These are phyloP conservation scores for Dothistroma septosporum DNA, from an alignment of 2,329 filamentous ascomycete genomes.

Conservation along the genomic window DNA sequence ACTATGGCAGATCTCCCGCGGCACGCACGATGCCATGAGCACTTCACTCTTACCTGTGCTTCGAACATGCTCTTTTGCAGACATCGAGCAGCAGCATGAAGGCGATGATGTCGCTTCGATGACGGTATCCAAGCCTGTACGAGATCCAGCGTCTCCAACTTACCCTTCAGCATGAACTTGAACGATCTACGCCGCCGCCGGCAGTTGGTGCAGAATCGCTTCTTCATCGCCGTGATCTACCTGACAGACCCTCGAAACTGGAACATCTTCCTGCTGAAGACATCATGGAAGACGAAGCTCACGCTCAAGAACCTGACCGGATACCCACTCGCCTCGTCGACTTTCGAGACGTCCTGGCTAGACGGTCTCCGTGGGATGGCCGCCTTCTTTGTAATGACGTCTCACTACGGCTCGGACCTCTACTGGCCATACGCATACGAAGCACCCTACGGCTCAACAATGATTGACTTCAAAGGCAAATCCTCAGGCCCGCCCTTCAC, in stretches of 20 bases:
- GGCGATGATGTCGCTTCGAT: too few species aligned
- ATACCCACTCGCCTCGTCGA: neutral
- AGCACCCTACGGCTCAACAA: conserved; percentile 8
- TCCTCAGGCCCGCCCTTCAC: neutral
- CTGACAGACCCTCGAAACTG: neutral
- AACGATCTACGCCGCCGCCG: too few species aligned
- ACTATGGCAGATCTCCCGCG: too few species aligned
- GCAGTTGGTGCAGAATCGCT: too few species aligned
- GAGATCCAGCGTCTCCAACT: too few species aligned
- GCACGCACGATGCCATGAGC: too few species aligned
- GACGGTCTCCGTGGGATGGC: conserved; percentile 22
- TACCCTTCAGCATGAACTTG: too few species aligned
- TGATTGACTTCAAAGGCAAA: neutral
- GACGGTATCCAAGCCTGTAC: too few species aligned
- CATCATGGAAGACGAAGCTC: neutral
- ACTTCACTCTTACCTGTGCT: too few species aligned
- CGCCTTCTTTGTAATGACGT: conserved; percentile 18
- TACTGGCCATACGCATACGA: conserved; percentile 5
- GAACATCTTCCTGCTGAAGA: neutral
- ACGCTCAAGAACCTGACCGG: neutral
- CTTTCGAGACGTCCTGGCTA: conserved; percentile 13
- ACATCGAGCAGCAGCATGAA: too few species aligned
- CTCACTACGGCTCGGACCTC: conserved; percentile 14
- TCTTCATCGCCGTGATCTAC: too few species aligned
- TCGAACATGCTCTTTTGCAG: too few species aligned